These are phyloP conservation scores for Boletellus sp. DNA, from an alignment of 768 basidiomycete genomes.

Conservation along the genomic window DNA sequence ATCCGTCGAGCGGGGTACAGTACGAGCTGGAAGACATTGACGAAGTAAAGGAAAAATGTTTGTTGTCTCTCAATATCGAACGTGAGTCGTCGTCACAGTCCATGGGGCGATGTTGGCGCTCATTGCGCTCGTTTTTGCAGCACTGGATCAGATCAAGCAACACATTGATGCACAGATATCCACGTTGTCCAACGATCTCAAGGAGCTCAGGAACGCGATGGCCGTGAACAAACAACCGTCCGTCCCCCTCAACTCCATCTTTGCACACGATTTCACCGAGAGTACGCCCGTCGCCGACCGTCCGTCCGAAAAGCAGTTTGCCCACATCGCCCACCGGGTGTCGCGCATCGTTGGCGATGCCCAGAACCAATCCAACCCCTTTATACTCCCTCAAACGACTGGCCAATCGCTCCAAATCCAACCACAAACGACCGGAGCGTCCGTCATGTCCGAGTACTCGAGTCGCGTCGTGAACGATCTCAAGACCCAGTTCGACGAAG, in stretches of 20 bases:
- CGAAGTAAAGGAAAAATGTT: slow-evolving; percentile 83
- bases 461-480: slow-evolving; percentile 74
- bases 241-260: slow-evolving; percentile 42
- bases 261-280: slow-evolving; percentile 56
- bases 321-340: slow-evolving; percentile 65
- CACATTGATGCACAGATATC: slow-evolving; percentile 94
- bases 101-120: slow-evolving; percentile 3
- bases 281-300: slow-evolving; percentile 61
- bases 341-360: slow-evolving; percentile 60
- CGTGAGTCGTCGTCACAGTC: slow-evolving; percentile 63
- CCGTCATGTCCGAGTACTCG: slow-evolving; percentile 68
- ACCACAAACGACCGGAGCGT: slow-evolving; percentile 74
- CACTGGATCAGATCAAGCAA: slow-evolving; percentile 97
- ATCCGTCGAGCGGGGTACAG: slow-evolving; percentile 87
- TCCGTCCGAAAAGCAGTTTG: slow-evolving; percentile 76
- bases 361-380: slow-evolving; percentile 32
- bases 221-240: slow-evolving; percentile 52
- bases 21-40: slow-evolving; percentile 95
- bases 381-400: slow-evolving; percentile 58
- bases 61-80: slow-evolving; percentile 93
- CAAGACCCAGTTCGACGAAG: slow-evolving; percentile 91
- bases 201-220: slow-evolving; percentile 76
- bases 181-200: slow-evolving; percentile 79
- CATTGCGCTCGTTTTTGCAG: slow-evolving; percentile 39
- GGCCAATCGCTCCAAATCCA: slow-evolving; percentile 57